These are phyloP conservation scores for Scheffersomyces stipitis DNA, from an alignment of 805 yeast species.

Conservation along the genomic window DNA sequence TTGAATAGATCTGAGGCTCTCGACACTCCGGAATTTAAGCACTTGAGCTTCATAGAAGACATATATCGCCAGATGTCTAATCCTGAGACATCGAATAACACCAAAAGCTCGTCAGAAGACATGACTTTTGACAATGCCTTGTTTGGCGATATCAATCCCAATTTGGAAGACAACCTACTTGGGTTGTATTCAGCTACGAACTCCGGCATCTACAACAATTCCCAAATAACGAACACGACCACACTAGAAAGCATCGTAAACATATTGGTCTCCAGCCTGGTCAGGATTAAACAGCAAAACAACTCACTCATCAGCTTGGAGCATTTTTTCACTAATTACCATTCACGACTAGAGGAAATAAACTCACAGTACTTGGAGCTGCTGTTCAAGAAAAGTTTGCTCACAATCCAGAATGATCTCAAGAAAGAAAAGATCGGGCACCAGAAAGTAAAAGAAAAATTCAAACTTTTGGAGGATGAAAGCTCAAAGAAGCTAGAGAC, in stretches of 20 bases:
- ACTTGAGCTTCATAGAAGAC: constrained; percentile 35
- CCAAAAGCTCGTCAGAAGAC: constrained; percentile 9
- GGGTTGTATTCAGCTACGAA: constrained; percentile 48
- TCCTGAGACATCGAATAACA: constrained; percentile 1
- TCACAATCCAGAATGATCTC: constrained; percentile 14
- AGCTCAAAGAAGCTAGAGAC: constrained; percentile 1
- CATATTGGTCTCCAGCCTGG: constrained; percentile 52
- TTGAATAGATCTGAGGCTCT: constrained; percentile 8
- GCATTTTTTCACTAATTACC: constrained; percentile 53
- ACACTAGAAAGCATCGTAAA: constrained; percentile 57
- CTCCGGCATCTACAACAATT: constrained; percentile 58
- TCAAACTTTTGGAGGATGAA: constrained; percentile 10
- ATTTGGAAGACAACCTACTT: constrained; percentile 49
- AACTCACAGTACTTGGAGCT: constrained; percentile 23
- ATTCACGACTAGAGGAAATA: constrained; percentile 20
- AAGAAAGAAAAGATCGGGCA: constrained; percentile 11
- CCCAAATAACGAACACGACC: constrained; percentile 60
- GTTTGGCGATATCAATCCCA: constrained; percentile 57
- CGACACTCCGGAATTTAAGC: constrained; percentile 32
- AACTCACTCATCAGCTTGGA: constrained; percentile 55
- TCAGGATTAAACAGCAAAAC: constrained; percentile 59
- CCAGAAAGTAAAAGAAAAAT: constrained; percentile 14
- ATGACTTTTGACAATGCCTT: constrained; percentile 55
- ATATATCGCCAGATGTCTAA: constrained; percentile 13
- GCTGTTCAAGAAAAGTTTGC: constrained; percentile 14